Base-by-base conservation (phyloP, 2,329 filamentous ascomycete species). In the Fusarium sp. region DNA sequence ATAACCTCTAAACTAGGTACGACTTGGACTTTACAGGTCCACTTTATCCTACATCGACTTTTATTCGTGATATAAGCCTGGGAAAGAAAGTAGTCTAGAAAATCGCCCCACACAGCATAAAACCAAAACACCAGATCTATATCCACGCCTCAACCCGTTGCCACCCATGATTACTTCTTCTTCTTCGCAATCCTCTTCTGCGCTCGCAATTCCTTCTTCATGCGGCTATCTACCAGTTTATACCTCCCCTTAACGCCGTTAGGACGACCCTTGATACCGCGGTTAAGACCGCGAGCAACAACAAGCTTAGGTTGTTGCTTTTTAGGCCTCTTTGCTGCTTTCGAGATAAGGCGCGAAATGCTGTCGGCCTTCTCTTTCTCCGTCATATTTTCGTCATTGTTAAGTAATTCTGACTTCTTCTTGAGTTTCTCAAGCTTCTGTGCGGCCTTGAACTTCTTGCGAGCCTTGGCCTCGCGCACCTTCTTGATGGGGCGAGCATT, bases 401-500 rank as follows among this genome's bases (percentile, higher is more conserved):
- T 92, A 57, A 99, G 85, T 78, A 97, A 85, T 44, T 97, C 95
- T n/a, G 91, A 94, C 89, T 99, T 99, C 91, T 97, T 98, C 86
- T 95, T 94, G 73, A 99, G 86, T 86, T 98, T 98, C 88, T 99
- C 96, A 36, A 99, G 85, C 66, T 90, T 89, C 83, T 97, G 94
- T 2, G 94, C 96, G 14, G 95, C 92, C 89, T 97, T 97, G 84
- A 98, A 92, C 86, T 98, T 98, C 91, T 99, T 99, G 68, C 96
- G 89, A 41, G 95, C 96, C 84, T 97, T 95, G 30, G 96, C 96
- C 84, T 99, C 96, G 77, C 94, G 93, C 38, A 99, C 96, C 87
- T 99, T 99, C 89, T 99, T 99, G 89, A 98, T 98, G 2, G 96
- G 96, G 38, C 96, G 91, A 13, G 96, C 96, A 81, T 99, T 98